A percentile compares a stretch with the other conserved stretches of the same genome.
Conservation (phyloP, 305 asterid genomes). For the Fraxinus floribunda region DNA sequence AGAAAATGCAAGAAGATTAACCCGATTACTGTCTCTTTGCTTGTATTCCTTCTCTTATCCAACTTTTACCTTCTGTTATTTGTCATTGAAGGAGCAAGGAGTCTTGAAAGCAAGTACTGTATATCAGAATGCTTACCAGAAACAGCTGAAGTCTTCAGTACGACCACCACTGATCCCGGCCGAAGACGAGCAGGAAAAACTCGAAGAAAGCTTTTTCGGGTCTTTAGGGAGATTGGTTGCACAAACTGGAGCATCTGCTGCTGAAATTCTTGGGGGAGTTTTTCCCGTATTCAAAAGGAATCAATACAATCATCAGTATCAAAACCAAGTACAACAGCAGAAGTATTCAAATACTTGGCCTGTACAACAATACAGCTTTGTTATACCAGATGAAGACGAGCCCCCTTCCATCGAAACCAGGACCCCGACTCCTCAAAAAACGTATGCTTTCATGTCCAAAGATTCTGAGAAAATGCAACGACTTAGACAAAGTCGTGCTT, state of each 20-base stretch:
- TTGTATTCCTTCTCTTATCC: background rate
- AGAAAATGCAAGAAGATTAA: background rate
- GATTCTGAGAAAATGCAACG: constrained; percentile 89
- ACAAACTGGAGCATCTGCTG: constrained; percentile 64
- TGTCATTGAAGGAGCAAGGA: constrained; percentile 42
- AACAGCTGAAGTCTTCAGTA: constrained; percentile 49
- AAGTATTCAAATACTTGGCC: constrained; percentile 60
- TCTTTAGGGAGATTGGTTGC: constrained; percentile 59
- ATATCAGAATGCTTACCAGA: constrained; percentile 40
- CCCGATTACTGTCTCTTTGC: background rate
- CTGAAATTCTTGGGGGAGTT: constrained; percentile 64
- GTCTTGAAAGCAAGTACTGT: constrained; percentile 29
- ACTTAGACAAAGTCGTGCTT: constrained; percentile 71
- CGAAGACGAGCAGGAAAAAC: constrained; percentile 75
- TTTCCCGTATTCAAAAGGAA: constrained; percentile 64
- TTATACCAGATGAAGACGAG: constrained; percentile 72
- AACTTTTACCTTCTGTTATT: constrained; percentile 16
- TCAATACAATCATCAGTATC: constrained; percentile 34
- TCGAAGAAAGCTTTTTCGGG: constrained; percentile 68
- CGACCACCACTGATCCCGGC: constrained; percentile 70
- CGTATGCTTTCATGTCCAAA: constrained; percentile 89
- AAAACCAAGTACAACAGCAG: constrained; percentile 42
- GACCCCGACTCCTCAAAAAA: constrained; percentile 84
- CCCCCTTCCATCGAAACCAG: constrained; percentile 73
- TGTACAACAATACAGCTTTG: constrained; percentile 82